These are phyloP conservation scores for Eutypa lata DNA, from an alignment of 2,329 filamentous ascomycete species.

Conservation along the genomic window DNA sequence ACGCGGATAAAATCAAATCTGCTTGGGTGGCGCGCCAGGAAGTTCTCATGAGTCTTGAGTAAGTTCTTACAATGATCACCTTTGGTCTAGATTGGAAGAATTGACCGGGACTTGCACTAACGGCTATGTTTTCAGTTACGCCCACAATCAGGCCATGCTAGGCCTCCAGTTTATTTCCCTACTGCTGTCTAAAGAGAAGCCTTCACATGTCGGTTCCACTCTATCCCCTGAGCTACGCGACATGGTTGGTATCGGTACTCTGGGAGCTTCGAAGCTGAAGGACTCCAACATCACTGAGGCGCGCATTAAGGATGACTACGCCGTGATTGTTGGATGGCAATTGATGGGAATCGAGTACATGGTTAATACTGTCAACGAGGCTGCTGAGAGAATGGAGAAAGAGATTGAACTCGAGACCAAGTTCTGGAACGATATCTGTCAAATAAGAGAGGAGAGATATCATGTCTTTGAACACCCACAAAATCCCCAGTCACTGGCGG, in stretches of 20 bases:
- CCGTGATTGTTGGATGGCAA: constrained; percentile 67
- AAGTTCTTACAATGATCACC: constrained; percentile 18
- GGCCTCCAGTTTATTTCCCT: constrained; percentile 82
- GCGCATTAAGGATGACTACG: constrained; percentile 53
- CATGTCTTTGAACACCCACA: constrained; percentile 74
- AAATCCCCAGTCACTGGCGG: constrained; percentile 71
- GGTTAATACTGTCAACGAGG: constrained; percentile 69
- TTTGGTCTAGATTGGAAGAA: background rate
- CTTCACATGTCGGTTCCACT: constrained; percentile 64
- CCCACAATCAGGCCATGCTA: constrained; percentile 61
- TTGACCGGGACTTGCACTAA: constrained; percentile 13
- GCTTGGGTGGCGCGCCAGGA: constrained; percentile 50
- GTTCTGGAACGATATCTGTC: constrained; percentile 86
- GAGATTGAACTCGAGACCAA: constrained; percentile 78
- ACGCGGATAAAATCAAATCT: constrained; percentile 38
- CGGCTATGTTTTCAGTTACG: constrained; percentile 33
- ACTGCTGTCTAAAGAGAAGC: constrained; percentile 76
- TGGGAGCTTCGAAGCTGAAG: constrained; percentile 65
- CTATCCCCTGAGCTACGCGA: constrained; percentile 70
- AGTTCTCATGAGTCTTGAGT: constrained; percentile 58
- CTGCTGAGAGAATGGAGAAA: constrained; percentile 68
- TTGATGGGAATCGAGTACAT: constrained; percentile 73
- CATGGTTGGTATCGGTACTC: constrained; percentile 68
- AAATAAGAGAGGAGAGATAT: constrained; percentile 83
- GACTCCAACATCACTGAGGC: constrained; percentile 57